phyloP scores from a whole-genome alignment of 495 filamentous ascomycete genomes.

The Polyplosphaeria fusca region DNA sequence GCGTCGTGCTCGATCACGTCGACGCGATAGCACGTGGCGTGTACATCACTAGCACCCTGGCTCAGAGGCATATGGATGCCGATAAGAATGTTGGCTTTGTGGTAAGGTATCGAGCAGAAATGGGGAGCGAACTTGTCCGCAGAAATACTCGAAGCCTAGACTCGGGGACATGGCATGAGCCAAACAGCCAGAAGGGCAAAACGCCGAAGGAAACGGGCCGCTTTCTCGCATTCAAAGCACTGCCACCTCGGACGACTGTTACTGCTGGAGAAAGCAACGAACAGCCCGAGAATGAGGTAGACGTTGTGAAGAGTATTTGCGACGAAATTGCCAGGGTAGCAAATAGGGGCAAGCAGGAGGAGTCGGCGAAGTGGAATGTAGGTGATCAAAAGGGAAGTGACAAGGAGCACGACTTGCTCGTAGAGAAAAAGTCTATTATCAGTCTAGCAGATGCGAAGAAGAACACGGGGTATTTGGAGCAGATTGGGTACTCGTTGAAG shows the following conservation, averaged over 20 bases:
- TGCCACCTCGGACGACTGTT: constrained; percentile 53
- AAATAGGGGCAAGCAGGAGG: constrained; percentile 23
- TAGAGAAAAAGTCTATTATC: constrained; percentile 76
- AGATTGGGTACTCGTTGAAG: constrained; percentile 80
- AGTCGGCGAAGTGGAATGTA: background rate
- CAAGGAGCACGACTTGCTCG: constrained; percentile 43
- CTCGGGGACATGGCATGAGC: constrained; percentile 46
- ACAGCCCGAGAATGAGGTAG: constrained; percentile 57
- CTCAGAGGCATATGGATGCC: constrained; percentile 69
- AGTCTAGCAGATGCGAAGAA: constrained; percentile 78
- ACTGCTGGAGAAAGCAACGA: constrained; percentile 38
- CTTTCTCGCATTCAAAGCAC: constrained; percentile 64
- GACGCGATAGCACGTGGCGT: constrained; percentile 69
- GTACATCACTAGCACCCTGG: constrained; percentile 85
- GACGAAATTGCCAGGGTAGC: constrained; percentile 52
- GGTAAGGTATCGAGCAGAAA: constrained; percentile 67
- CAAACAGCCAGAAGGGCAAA: constrained; percentile 11
- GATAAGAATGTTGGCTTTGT: constrained; percentile 77
- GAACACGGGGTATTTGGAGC: constrained; percentile 81
- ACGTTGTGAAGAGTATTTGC: constrained; percentile 69
- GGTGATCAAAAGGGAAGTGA: constrained; percentile 8
- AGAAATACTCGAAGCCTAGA: constrained; percentile 83
- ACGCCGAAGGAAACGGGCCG: constrained; percentile 28
- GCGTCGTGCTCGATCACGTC: constrained; percentile 74
- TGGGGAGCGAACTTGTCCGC: constrained; percentile 59